Evolutionary conservation across 2,329 filamentous ascomycete genomes (phyloP).

Genomic region (Clarireedia paspali): DNA sequence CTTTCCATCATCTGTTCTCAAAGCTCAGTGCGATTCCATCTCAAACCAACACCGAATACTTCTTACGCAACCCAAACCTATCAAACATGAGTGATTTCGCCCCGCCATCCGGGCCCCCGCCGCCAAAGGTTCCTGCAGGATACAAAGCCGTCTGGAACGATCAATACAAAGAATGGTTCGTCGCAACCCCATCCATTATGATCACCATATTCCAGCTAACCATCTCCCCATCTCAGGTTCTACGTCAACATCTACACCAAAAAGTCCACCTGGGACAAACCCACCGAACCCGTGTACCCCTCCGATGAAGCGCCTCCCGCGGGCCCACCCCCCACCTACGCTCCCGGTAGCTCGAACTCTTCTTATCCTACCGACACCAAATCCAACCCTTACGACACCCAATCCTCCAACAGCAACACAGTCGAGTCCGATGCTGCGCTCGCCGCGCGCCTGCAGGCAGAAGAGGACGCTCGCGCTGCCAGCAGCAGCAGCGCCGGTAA

Average conservation of each 20-base stretch:
- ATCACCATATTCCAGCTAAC: not conserved
- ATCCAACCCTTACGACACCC: conserved; percentile 58
- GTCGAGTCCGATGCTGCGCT: conserved; percentile 63
- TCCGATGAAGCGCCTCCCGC: conserved; percentile 42
- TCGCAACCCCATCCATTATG: not conserved
- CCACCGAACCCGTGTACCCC: conserved; percentile 59
- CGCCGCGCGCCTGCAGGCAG: conserved; percentile 71
- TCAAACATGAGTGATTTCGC: conserved; percentile 24
- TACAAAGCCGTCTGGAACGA: conserved; percentile 76
- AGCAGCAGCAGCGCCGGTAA: conserved; percentile 2
- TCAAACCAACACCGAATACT: not conserved
- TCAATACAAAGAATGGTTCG: conserved; percentile 77
- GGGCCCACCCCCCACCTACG: conserved; percentile 58
- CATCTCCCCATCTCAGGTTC: conserved; percentile 51
- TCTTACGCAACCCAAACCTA: too few species aligned
- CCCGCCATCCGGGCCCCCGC: conserved; percentile 36
- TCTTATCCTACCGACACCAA: conserved; percentile 44
- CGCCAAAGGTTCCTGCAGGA: conserved; percentile 56
- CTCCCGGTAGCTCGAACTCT: conserved; percentile 1
- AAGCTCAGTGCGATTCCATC: too few species aligned
- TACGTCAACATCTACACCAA: conserved; percentile 87
- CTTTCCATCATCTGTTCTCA: too few species aligned
- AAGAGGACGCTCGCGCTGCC: conserved; percentile 61
- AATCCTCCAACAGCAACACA: not conserved
- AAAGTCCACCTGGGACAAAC: conserved; percentile 83